Base-by-base conservation (phyloP, 805 yeast genomes). In the Candida anglica region DNA sequence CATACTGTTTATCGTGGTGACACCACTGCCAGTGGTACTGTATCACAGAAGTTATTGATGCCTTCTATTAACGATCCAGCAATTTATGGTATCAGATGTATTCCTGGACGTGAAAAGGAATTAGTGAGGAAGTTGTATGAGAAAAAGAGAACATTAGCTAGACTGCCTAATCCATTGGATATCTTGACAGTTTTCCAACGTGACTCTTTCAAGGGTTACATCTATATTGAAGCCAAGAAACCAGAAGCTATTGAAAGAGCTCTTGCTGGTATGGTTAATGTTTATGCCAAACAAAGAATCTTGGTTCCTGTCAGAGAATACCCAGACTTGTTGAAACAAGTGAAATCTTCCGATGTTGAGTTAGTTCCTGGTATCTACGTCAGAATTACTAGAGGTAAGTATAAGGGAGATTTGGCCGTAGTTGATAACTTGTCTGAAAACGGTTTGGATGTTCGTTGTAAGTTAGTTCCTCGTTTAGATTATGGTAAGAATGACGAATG, bases 61-160 rank as follows among this genome's bases (percentile, higher is more conserved):
- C 98, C 98, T 9, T 87, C 97, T 20, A 95, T 93, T 38, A 87
- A 89, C 50, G 97, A 93, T 55, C 98, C 98, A 6, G 80, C 87
- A 35, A 86, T 93, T 48, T 93, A 96, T 85, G 98, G 96, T 52
- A 78, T 93, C 29, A 78, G 96, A 60, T 87, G 95, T 65, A 77
- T 94, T 51, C 87, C 86, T 21, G 97, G 98, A 32, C 79, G 83
- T 46, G 98, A 93, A 60, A 91, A 86, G 58, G 96, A 87, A 34
- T 68, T 89, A 43, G 95, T 93, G 16, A 77, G 87, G 44, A 85
- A 85, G 44, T 66, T 93, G 32, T 72, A 83, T 62, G 88, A 89
- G 48, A 87, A 89, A 64, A 86, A 86, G 66, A 63, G 81, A 41
- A 86, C 87, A 33, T 65, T 86, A 48, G 83, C 81, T 44, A 75